These are phyloP conservation scores for Salvia rosmarinus DNA, from an alignment of 257 asterid species.

Conservation along the genomic window DNA sequence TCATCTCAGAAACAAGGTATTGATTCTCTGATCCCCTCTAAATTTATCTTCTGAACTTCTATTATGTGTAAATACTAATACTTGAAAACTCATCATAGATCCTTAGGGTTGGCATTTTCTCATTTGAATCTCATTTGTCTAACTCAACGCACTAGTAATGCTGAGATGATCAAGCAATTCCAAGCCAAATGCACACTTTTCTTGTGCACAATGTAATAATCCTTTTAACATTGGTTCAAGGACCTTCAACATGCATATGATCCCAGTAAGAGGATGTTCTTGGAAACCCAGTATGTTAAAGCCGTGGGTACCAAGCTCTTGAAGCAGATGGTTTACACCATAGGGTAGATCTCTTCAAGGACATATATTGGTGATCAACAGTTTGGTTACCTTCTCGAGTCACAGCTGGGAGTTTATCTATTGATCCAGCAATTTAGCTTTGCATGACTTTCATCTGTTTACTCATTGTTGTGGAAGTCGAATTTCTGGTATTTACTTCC, in stretches of 20 bases:
- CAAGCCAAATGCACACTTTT: not conserved
- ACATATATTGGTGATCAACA: slow-evolving; percentile 6
- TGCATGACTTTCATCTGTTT: not conserved
- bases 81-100: not conserved
- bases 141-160: slow-evolving; percentile 5
- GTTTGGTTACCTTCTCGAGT: slow-evolving; percentile 1
- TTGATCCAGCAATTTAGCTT: not conserved
- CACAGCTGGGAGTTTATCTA: not conserved
- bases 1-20: slow-evolving; percentile 75
- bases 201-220: slow-evolving; percentile 23
- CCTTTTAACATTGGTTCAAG: slow-evolving; percentile 49
- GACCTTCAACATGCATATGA: slow-evolving; percentile 69
- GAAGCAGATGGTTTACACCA: slow-evolving; percentile 69
- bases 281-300: slow-evolving; percentile 61
- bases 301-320: slow-evolving; percentile 85
- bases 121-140: not conserved
- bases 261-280: slow-evolving; percentile 51
- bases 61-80: not conserved
- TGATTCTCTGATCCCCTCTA: slow-evolving; percentile 6
- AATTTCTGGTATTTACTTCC: not conserved
- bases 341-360: slow-evolving; percentile 45
- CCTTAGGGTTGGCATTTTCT: slow-evolving; percentile 1
- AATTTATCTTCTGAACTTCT: not conserved
- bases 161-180: not conserved
- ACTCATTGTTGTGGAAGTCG: not conserved